A percentile compares a stretch with the other conserved stretches of the same genome.
phyloP scores from a whole-genome alignment of 148 eudicot species.

The Cornus controversa region DNA sequence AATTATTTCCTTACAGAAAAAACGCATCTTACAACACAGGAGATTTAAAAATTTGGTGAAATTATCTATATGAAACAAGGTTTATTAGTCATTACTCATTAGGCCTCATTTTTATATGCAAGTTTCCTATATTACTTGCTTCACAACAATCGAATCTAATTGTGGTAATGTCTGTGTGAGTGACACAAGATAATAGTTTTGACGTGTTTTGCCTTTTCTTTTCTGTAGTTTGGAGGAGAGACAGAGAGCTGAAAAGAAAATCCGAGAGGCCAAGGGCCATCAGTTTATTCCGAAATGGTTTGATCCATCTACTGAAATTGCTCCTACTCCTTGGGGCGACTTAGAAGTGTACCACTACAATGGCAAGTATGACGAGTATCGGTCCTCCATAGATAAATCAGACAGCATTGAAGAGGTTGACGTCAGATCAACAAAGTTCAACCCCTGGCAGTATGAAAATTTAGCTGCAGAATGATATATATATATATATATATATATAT shows the following conservation, averaged over 20 bases:
- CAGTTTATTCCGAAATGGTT: constrained; percentile 69
- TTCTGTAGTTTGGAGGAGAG: constrained; percentile 63
- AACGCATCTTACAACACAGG: background rate
- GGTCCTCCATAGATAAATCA: constrained; percentile 43
- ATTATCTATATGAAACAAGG: background rate
- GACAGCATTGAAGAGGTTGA: constrained; percentile 37
- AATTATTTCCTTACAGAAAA: background rate
- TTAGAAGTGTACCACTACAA: constrained; percentile 69
- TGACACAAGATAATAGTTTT: background rate
- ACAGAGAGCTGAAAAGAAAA: constrained; percentile 76
- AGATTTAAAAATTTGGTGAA: background rate
- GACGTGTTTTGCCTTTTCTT: background rate
- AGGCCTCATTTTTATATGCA: background rate
- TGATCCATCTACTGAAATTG: constrained; percentile 45
- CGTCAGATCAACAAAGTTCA: constrained; percentile 49
- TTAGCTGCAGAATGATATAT: constrained; percentile 41
- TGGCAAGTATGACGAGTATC: constrained; percentile 58
- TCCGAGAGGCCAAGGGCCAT: constrained; percentile 57
- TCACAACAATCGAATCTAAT: too few relatives aligned
- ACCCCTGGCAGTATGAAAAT: constrained; percentile 73
- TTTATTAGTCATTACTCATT: background rate
- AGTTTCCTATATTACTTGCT: background rate
- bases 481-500: background rate
- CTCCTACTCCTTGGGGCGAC: constrained; percentile 85
- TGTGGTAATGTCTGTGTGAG: too few relatives aligned